These are phyloP conservation scores for Chlorella sp. DNA, from an alignment of 139 green algal genomes.

Conservation along the genomic window DNA sequence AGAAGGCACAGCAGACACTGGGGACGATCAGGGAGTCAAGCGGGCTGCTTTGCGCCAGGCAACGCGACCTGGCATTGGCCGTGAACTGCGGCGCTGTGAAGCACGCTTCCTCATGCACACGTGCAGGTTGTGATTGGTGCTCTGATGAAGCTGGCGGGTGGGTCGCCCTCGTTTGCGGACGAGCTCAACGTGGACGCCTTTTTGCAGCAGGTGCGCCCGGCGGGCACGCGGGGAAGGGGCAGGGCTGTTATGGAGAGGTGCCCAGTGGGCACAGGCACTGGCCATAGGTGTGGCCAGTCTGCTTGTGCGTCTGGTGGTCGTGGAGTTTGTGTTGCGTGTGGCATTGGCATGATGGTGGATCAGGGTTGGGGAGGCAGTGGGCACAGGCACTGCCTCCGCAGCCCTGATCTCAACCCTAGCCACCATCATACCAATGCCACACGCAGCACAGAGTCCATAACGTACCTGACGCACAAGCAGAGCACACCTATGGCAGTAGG, in stretches of 20 bases:
- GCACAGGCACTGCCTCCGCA: no score
- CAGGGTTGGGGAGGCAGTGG: no score
- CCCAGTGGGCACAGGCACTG: constrained; percentile 94
- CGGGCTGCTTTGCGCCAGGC: no score
- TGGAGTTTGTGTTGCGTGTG: neutral
- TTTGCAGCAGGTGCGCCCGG: constrained; percentile 59
- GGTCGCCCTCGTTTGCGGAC: constrained; percentile 61
- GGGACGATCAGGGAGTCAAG: no score
- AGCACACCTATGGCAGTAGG: no score
- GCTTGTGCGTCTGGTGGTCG: neutral
- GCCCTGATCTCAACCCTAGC: no score
- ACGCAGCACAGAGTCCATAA: neutral
- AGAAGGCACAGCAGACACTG: no score
- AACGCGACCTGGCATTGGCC: no score
- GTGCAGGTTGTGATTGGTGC: constrained; percentile 64
- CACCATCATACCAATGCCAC: neutral
- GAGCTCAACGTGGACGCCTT: constrained; percentile 95
- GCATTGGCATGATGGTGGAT: neutral
- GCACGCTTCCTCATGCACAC: neutral
- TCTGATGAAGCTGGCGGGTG: constrained; percentile 95
- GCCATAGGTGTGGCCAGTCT: constrained; percentile 44
- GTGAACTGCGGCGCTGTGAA: no score
- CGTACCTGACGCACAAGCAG: neutral
- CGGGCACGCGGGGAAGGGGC: no score
- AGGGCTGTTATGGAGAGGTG: constrained; percentile 64